phyloP scores from a whole-genome alignment of 208 protist species.

The Crithidia mellificae region DNA sequence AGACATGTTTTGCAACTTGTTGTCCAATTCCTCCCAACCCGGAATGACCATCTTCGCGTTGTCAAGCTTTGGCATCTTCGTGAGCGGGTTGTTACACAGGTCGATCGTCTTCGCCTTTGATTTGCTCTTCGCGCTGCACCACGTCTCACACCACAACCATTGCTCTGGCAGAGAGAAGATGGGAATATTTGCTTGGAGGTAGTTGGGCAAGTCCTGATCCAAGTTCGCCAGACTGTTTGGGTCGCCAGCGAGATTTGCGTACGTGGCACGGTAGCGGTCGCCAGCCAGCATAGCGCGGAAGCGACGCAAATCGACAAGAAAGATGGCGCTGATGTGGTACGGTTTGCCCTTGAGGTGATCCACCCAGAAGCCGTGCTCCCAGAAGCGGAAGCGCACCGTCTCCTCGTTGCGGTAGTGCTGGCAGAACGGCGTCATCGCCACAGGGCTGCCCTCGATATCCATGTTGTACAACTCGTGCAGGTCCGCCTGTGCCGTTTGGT shows the following conservation, averaged over 20 bases:
- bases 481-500: slow-evolving; percentile 93
- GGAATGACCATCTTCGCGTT: slow-evolving; percentile 91
- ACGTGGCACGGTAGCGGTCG: slow-evolving; percentile 91
- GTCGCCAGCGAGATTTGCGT: slow-evolving; percentile 89
- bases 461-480: slow-evolving; percentile 96
- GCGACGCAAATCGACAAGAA: slow-evolving; percentile 94
- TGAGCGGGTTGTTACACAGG: slow-evolving; percentile 97
- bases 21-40: slow-evolving; percentile 89
- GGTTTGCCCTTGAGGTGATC: slow-evolving; percentile 91
- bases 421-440: slow-evolving; percentile 98
- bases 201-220: slow-evolving; percentile 98
- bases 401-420: slow-evolving; percentile 76
- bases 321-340: slow-evolving; percentile 99
- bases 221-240: slow-evolving; percentile 91
- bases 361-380: slow-evolving; percentile 94
- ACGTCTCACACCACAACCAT: slow-evolving; percentile 99
- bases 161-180: slow-evolving; percentile 97
- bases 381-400: slow-evolving; percentile 93
- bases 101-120: slow-evolving; percentile 97
- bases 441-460: slow-evolving; percentile 93
- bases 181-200: slow-evolving; percentile 90
- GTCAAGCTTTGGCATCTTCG: slow-evolving; percentile 95
- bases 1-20: slow-evolving; percentile 59
- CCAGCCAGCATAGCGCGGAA: slow-evolving; percentile 90
- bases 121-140: slow-evolving; percentile 95